Evolutionary conservation across 2,329 filamentous ascomycete species (phyloP).

Genomic region (Colletotrichum musae): DNA sequence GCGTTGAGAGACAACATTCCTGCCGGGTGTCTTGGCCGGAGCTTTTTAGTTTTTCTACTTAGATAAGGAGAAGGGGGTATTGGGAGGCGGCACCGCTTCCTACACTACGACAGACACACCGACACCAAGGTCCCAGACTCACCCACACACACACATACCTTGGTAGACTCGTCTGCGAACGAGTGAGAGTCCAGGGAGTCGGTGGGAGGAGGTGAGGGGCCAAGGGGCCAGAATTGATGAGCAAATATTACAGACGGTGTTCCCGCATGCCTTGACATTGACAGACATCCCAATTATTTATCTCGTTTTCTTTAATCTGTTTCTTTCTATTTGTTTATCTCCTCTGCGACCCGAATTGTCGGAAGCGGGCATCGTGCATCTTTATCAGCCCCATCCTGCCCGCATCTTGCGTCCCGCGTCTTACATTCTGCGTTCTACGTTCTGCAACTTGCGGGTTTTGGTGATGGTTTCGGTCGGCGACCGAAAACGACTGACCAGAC

Average conservation of each 20-base stretch:
- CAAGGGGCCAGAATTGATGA: conserved; percentile 26
- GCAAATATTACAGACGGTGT: conserved; percentile 11
- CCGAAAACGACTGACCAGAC: conserved; percentile 35
- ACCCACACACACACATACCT: neutral
- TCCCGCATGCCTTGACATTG: conserved; percentile 16
- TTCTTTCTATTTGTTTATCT: neutral
- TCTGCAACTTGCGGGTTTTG: conserved; percentile 18
- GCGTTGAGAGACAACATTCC: conserved; percentile 42
- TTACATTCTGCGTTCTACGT: conserved; percentile 18
- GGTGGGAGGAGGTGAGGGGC: neutral
- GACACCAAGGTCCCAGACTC: too few species aligned
- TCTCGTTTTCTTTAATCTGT: neutral
- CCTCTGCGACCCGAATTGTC: conserved; percentile 18
- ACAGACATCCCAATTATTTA: neutral
- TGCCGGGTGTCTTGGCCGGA: conserved; percentile 33
- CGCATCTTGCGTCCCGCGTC: conserved; percentile 3
- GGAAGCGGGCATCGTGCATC: conserved; percentile 2
- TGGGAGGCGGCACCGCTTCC: conserved; percentile 4
- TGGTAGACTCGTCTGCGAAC: conserved; percentile 15
- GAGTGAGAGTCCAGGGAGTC: conserved; percentile 23
- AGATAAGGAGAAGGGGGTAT: conserved; percentile 32
- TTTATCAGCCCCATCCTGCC: conserved; percentile 2
- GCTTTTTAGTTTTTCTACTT: conserved; percentile 12
- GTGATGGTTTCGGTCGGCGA: conserved; percentile 39
- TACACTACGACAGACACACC: too few species aligned